Evolutionary conservation across 805 yeast genomes (phyloP).

Genomic region (Pichia heedii): DNA sequence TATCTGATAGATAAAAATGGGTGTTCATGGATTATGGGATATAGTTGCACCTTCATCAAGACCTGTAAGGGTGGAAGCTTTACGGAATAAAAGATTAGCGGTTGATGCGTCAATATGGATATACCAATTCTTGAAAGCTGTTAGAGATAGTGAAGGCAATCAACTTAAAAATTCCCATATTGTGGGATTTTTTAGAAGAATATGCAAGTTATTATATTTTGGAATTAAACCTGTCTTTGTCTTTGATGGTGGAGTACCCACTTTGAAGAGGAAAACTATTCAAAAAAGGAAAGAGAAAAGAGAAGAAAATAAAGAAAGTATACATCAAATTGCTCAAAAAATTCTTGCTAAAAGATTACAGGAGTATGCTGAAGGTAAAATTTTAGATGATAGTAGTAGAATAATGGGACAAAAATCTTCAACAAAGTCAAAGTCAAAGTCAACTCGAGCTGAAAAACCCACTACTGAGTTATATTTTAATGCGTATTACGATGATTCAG

Average conservation of each 20-base stretch:
- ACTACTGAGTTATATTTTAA: conserved; percentile 22
- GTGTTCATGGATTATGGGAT: conserved; percentile 93
- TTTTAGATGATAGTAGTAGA: background rate
- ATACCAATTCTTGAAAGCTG: conserved; percentile 92
- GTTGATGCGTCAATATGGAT: conserved; percentile 99
- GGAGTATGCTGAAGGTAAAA: conserved; percentile 31
- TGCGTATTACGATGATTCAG: conserved; percentile 31
- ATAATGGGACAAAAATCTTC: background rate
- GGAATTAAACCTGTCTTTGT: conserved; percentile 88
- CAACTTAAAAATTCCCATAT: conserved; percentile 74
- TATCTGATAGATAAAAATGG: too few relatives aligned
- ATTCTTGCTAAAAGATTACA: conserved; percentile 76
- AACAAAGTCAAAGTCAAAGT: background rate
- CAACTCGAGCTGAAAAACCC: conserved; percentile 8
- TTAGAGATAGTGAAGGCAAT: conserved; percentile 77
- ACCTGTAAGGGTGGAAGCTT: conserved; percentile 82
- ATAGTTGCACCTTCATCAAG: conserved; percentile 81
- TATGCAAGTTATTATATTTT: conserved; percentile 79
- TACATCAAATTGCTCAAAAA: conserved; percentile 68
- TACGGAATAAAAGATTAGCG: conserved; percentile 71
- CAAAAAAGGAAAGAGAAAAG: conserved; percentile 62
- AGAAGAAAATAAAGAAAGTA: conserved; percentile 62
- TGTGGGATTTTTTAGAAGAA: conserved; percentile 91
- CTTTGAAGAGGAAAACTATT: conserved; percentile 71
- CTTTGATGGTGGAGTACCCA: conserved; percentile 93